phyloP scores from a whole-genome alignment of 805 yeast genomes.

The Starmera quercuum region DNA sequence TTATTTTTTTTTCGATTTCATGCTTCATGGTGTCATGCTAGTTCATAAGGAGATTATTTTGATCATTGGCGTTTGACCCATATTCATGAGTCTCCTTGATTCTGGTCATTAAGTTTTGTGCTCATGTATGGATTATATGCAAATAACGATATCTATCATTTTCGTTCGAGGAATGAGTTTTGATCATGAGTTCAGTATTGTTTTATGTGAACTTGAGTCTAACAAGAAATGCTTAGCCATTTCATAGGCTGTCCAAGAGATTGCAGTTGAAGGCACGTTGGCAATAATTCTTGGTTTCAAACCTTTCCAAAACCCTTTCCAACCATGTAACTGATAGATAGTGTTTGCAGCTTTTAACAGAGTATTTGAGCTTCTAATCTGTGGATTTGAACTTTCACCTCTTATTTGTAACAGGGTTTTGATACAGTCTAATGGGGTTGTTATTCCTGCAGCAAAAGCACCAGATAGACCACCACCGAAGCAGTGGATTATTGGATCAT shows the following conservation, averaged over 20 bases:
- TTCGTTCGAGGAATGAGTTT: not conserved
- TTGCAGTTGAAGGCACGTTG: conserved; percentile 93
- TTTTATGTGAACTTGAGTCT: conserved; percentile 2
- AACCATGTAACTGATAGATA: conserved; percentile 53
- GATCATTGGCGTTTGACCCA: not conserved
- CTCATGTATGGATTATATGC: not conserved
- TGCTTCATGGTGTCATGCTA: not conserved
- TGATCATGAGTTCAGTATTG: no score
- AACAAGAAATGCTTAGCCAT: conserved; percentile 65
- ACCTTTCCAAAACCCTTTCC: conserved; percentile 72
- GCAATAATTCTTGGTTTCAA: conserved; percentile 85
- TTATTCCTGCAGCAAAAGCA: conserved; percentile 88
- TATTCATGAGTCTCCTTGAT: not conserved
- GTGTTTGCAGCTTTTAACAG: conserved; percentile 64
- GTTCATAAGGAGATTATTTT: not conserved
- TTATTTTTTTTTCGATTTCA: no score
- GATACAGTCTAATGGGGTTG: conserved; percentile 91
- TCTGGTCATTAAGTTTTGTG: not conserved
- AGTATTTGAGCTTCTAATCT: conserved; percentile 52
- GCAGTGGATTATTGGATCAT: conserved; percentile 90
- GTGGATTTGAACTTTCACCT: conserved; percentile 38
- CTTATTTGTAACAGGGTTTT: conserved; percentile 88
- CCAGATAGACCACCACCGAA: conserved; percentile 92
- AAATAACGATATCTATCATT: not conserved
- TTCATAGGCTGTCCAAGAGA: conserved; percentile 96